phyloP scores from a whole-genome alignment of 345 rosid species.

The Murraya koenigii region DNA sequence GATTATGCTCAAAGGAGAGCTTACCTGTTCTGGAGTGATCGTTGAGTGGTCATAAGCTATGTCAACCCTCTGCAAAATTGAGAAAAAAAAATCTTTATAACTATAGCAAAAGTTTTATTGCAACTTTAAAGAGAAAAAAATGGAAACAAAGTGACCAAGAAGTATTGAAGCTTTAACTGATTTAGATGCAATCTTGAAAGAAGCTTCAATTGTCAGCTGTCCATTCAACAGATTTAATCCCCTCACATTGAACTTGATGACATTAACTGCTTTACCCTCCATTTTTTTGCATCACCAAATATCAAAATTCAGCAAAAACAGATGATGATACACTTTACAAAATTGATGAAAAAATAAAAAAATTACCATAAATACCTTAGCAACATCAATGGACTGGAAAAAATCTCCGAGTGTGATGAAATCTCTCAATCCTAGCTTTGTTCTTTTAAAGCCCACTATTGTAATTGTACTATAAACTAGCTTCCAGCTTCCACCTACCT shows the following conservation, averaged over 20 bases:
- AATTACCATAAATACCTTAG: conserved; percentile 41
- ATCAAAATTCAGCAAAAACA: conserved; percentile 22
- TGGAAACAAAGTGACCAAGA: not conserved
- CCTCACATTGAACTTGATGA: conserved; percentile 77
- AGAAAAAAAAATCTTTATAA: conserved; percentile 10
- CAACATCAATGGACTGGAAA: conserved; percentile 66
- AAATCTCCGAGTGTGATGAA: conserved; percentile 77
- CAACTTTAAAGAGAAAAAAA: not conserved
- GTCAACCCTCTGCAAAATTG: conserved; percentile 58
- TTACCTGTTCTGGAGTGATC: conserved; percentile 77
- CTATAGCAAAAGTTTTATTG: not conserved
- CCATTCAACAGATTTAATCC: conserved; percentile 73
- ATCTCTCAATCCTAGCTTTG: conserved; percentile 82
- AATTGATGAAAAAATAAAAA: not conserved
- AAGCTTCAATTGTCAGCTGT: conserved; percentile 69
- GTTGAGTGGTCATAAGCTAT: conserved; percentile 64
- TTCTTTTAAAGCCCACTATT: conserved; percentile 74
- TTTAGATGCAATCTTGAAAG: conserved; percentile 64
- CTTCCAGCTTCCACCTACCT: conserved; percentile 83
- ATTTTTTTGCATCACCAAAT: conserved; percentile 31
- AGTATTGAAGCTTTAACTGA: conserved; percentile 39
- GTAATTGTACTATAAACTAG: conserved; percentile 78
- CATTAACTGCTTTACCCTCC: conserved; percentile 90
- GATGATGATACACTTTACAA: not conserved
- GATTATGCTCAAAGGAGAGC: not conserved